Evolutionary conservation across 2,329 filamentous ascomycete genomes (phyloP), one percentile per base, ranked within the genome.

Genomic region (Pestalotiopsis sp.): DNA sequence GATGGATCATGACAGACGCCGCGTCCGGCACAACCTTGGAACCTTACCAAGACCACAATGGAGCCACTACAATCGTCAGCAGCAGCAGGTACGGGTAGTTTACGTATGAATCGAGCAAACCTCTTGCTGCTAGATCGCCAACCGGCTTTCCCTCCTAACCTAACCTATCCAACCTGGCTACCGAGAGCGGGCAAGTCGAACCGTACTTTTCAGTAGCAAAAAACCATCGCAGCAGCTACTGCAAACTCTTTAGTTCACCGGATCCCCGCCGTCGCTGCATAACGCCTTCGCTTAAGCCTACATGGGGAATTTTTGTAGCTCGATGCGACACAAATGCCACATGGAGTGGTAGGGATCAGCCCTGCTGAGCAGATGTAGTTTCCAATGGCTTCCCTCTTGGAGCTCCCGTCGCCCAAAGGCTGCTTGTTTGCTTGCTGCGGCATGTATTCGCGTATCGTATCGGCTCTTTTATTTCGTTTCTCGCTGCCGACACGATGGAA

Each of bases 341-440:
- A 65, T 65, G 63, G 63, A 17, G n/a, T 2, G 63, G 63, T 57
- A 65, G 63, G 63, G 63, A 65, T 65, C 35, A 65, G 63, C 35
- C 63, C 63, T 55, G 63, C 48, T 63, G 44, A 52, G 17, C 44
- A 52, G 20, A 20, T 35, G 30, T 35, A n/a, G 44, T 52, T 20
- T 35, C 30, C 30, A 35, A 9, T 52, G 44, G 44, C 17, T 52
- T n/a, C 17, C 44, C 20, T 20, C 17, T 20, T 52, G 44, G 44
- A n/a, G 17, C 17, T 52, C 44, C 44, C 44, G 17, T 52, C 20
- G 44, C 44, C 44, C 44, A 52, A 9, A 52, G 44, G 44, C 44
- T 52, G 44, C 44, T 44, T 13, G 40, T 17, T 44, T 13, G 40
- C 40, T 44, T 13, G 40, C 40, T 44, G 40, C 20, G 17, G 44